Base-by-base conservation (phyloP, 768 basidiomycete genomes). In the Clathrus columnatus region DNA sequence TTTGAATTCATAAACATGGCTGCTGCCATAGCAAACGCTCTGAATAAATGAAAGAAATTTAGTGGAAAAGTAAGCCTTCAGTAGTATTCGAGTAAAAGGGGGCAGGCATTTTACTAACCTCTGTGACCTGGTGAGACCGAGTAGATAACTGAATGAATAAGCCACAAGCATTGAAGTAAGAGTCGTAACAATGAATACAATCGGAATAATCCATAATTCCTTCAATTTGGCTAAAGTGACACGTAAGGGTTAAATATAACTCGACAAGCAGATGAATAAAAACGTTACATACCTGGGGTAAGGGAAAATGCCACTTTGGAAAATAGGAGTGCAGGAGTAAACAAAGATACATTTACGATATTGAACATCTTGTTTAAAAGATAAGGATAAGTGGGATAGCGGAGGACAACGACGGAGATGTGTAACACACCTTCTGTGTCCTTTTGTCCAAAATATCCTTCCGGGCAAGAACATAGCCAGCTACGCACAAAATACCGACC, bases 1-100 rank as follows among this genome's bases (percentile, higher is more conserved):
- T 97, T 97, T 2, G 88, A 91, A 68, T 93, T 95, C 85, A 92
- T 88, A 74, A 90, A 90, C 82, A 87, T 91, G 26, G 87, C 75
- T 0, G 87, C 84, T 0, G 88, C 87, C 67, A 85, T 83, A 6
- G 84, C 85, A 60, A 90, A 91, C 51, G 78, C 83, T 65, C 87
- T 89, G 61, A 36, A 36, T 14, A 14, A 32, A 32, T 32, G 6
- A 14, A 32, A 32, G 6, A 32, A 36, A 11, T 11, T 26, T 24
- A 18, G 50, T n/a, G n/a, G n/a, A n/a, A n/a, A n/a, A 11, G 4
- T 36, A 4, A 36, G 36, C 30, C 30, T 14, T 32, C n/a, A n/a
- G 4, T n/a, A 36, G n/a, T 4, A 36, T 36, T 14, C 4, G 11
- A 23, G 29, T n/a, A 50, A 51, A n/a, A 69, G n/a, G n/a, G n/a